phyloP scores from a whole-genome alignment of 305 asterid genomes.

The Nicotiana rustica region DNA sequence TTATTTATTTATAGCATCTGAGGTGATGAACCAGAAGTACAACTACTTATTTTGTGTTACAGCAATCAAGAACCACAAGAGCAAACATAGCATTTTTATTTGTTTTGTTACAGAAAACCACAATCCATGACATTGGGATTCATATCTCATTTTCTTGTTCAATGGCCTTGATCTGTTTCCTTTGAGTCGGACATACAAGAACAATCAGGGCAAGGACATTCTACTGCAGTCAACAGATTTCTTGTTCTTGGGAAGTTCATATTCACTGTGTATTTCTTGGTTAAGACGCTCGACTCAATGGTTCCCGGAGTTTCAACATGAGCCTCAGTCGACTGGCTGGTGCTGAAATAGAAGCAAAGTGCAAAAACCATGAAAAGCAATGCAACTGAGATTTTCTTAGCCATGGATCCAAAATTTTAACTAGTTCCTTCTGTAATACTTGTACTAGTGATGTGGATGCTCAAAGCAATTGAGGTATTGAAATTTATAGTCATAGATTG shows the following conservation, averaged over 20 bases:
- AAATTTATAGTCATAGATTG: neutral
- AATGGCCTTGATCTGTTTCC: neutral
- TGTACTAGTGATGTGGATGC: neutral
- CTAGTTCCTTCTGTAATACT: neutral
- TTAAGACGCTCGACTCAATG: neutral
- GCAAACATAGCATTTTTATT: neutral
- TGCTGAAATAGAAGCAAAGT: neutral
- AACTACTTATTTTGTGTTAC: neutral
- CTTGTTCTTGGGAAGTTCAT: constrained; percentile 24
- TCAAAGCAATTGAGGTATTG: neutral
- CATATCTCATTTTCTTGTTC: neutral
- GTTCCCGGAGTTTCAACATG: constrained; percentile 20
- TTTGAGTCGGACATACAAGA: neutral
- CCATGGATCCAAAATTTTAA: neutral
- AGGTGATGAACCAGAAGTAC: neutral
- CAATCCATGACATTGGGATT: neutral
- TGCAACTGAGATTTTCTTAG: neutral
- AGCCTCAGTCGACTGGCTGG: neutral
- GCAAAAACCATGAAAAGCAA: constrained; percentile 25
- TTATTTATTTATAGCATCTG: constrained; percentile 8
- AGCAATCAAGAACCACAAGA: neutral
- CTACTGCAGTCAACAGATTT: constrained; percentile 1
- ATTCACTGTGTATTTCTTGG: neutral
- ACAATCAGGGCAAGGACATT: constrained; percentile 27
- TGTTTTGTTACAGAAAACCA: neutral